Evolutionary conservation across 78 protist species (phyloP).

Genomic region (Andalucia godoyi): DNA sequence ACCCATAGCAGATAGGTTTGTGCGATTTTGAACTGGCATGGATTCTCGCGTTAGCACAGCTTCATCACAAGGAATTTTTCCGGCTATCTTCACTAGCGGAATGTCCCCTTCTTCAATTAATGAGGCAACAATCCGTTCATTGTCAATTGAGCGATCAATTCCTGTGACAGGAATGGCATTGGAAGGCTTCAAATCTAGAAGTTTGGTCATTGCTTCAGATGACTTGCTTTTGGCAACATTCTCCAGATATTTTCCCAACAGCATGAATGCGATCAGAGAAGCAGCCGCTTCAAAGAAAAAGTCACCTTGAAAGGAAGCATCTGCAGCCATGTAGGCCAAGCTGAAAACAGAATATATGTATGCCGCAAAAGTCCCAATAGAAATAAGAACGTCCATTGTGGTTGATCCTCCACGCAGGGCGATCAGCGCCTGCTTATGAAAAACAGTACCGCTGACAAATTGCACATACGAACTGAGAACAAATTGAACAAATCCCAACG

Average conservation of each 20-base stretch:
- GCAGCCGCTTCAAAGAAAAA: constrained; percentile 39
- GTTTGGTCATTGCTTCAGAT: constrained; percentile 45
- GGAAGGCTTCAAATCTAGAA: constrained; percentile 44
- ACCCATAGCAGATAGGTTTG: constrained; percentile 65
- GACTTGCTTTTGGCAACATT: constrained; percentile 73
- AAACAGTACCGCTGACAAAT: constrained; percentile 42
- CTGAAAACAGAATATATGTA: constrained; percentile 55
- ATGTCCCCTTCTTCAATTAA: too few relatives aligned
- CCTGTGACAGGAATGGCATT: constrained; percentile 12
- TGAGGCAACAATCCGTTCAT: too few relatives aligned
- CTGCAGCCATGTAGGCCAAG: neutral
- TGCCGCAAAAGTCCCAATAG: constrained; percentile 70
- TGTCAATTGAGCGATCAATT: neutral
- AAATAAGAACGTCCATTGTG: constrained; percentile 81
- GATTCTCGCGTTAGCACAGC: constrained; percentile 87
- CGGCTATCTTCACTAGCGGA: neutral
- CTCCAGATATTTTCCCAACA: constrained; percentile 77
- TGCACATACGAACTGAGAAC: constrained; percentile 50
- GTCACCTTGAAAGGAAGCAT: constrained; percentile 18
- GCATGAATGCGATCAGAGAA: constrained; percentile 67
- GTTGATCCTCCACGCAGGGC: constrained; percentile 54
- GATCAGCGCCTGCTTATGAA: constrained; percentile 37
- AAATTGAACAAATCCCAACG: constrained; percentile 44
- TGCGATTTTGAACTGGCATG: constrained; percentile 46
- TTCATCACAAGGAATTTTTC: constrained; percentile 67